Percentiles rank a stretch among this genome's conserved stretches.
Conservation (phyloP, 441 rosid species). For the Mallotus repandus region DNA sequence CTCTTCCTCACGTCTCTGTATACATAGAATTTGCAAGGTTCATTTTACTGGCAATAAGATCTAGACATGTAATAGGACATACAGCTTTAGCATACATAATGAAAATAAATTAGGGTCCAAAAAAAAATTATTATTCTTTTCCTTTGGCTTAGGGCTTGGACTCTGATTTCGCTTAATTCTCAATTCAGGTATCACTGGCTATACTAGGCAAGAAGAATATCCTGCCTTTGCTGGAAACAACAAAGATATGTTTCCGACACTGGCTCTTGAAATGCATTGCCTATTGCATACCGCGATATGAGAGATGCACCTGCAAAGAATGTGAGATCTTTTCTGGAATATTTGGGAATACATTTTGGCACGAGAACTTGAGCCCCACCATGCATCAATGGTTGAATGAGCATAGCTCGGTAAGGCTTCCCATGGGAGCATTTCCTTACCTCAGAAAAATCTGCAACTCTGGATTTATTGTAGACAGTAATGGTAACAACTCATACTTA, state of each 20-base stretch:
- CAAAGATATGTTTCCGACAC: slow-evolving; percentile 28
- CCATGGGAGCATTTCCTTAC: slow-evolving; percentile 46
- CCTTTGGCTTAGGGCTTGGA: neutral
- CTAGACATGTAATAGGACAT: too few relatives aligned
- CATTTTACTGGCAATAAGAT: too few relatives aligned
- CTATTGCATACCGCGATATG: slow-evolving; percentile 36
- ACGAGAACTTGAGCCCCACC: slow-evolving; percentile 36
- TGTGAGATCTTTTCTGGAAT: slow-evolving; percentile 47
- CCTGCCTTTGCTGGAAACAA: slow-evolving; percentile 28
- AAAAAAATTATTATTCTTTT: neutral
- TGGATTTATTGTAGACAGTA: slow-evolving; percentile 40
- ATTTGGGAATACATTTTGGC: slow-evolving; percentile 48
- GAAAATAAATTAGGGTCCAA: too few relatives aligned
- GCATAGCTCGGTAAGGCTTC: slow-evolving; percentile 30
- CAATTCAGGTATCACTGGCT: slow-evolving; percentile 41
- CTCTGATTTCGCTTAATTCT: neutral
- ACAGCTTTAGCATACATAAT: too few relatives aligned
- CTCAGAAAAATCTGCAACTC: slow-evolving; percentile 43
- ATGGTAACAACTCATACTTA: slow-evolving; percentile 37
- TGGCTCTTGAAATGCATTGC: slow-evolving; percentile 32
- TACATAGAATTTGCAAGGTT: too few relatives aligned
- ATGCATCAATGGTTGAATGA: slow-evolving; percentile 41
- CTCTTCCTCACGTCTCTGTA: neutral
- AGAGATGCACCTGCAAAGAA: slow-evolving; percentile 38
- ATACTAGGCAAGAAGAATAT: slow-evolving; percentile 36